Conservation (phyloP, 345 rosid genomes). For the Durio zibethinus region DNA sequence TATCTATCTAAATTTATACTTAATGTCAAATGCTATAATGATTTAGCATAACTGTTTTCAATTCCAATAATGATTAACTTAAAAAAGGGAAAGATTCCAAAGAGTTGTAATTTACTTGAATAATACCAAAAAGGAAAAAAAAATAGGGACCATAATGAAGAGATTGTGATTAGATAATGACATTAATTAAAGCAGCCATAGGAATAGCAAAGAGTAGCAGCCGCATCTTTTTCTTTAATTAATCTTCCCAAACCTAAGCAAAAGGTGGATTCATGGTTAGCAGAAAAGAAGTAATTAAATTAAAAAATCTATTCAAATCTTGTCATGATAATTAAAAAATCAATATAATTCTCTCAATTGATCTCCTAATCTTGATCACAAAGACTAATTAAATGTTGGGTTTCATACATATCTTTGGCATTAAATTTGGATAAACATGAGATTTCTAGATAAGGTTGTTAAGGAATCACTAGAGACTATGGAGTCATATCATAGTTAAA, state of each 20-base stretch:
- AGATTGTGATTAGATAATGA: not conserved
- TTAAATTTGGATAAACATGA: not conserved
- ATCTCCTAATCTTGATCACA: not conserved
- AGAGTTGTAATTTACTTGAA: not conserved
- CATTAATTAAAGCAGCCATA: not conserved
- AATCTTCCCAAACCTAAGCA: too few relatives aligned
- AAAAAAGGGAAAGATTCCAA: not conserved
- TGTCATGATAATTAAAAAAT: not conserved
- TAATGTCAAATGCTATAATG: too few relatives aligned
- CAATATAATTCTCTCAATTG: not conserved
- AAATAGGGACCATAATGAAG: not conserved
- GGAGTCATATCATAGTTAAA: not conserved
- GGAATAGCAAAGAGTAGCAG: not conserved
- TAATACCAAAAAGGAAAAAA: not conserved
- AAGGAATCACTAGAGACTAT: too few relatives aligned
- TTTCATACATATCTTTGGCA: not conserved
- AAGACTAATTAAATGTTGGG: not conserved
- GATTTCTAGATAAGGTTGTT: conserved; percentile 17
- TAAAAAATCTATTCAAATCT: not conserved
- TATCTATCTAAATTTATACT: too few relatives aligned
- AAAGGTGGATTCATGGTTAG: not conserved
- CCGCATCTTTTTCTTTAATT: not conserved
- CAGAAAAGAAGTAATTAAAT: not conserved
- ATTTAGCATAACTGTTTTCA: too few relatives aligned
- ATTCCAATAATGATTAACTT: not conserved